Evolutionary conservation across 1,284 basidiomycete species (phyloP), one percentile per base, ranked within the genome.

Genomic region (Austropuccinia psidii): DNA sequence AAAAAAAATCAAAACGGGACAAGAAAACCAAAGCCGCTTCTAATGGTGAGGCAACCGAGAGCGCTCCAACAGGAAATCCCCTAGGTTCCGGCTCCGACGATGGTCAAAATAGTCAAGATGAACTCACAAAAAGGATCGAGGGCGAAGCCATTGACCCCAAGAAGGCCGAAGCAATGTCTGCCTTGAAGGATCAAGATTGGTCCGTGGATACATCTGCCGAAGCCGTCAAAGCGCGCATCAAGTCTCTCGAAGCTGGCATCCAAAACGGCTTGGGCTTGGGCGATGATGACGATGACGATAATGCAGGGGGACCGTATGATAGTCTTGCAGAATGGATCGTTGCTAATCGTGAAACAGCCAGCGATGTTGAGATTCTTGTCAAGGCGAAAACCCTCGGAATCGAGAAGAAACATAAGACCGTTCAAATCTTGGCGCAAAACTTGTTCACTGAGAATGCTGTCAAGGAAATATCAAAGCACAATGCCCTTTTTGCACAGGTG

Each of bases 381-480:
- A 93, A 93, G 83, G 90, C 90, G 4, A 90, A 95, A 80, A 93
- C 96, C 75, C 81, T 94, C 45, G 91, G 90, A 39, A 90, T 98
- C 77, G 91, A 91, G 79, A 94, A 92, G 85, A 98, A 98, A 83
- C 92, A 98, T 85, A 95, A 91, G 85, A 86, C 89, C 0, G 84
- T 96, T 37, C 86, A 91, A 75, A 88, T 94, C 69, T 84, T 99
- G 62, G 89, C 89, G 35, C 89, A 95, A 80, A 86, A 87, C n/a
- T 84, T 98, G 58, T 97, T 98, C 83, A 89, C 89, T 33, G 86
- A 87, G 67, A 84, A 91, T 57, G 86, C 93, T 19, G 82, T 89
- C 24, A 73, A 84, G 47, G 91, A 98, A 82, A 85, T 98, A 61
- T 82, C 84, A 6, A 86, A 85, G 75, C 93, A 90, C 78, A 85